These are phyloP conservation scores for Borovskyia barvae DNA, from an alignment of 208 protist species.

Conservation along the genomic window DNA sequence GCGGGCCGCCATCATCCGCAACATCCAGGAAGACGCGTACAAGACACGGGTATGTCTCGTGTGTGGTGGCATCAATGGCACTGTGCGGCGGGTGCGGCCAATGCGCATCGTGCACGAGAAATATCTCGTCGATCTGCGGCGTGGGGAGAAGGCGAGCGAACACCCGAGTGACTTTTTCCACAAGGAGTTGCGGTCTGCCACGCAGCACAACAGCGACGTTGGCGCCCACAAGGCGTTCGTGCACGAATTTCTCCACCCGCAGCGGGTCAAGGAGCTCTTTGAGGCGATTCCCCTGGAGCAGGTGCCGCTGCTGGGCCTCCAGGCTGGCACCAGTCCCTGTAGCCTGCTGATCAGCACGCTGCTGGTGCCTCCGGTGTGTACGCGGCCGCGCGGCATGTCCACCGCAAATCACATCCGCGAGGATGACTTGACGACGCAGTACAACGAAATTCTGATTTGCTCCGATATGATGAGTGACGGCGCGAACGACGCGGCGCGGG, in stretches of 20 bases:
- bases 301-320: conserved; percentile 93
- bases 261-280: conserved; percentile 91
- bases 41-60: conserved; percentile 92
- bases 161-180: conserved; percentile 34
- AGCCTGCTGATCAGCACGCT: conserved; percentile 94
- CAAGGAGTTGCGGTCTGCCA: conserved; percentile 43
- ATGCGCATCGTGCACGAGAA: conserved; percentile 85
- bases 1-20: conserved; percentile 61
- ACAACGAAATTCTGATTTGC: conserved; percentile 90
- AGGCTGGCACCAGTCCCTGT: conserved; percentile 67
- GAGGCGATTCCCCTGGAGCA: conserved; percentile 90
- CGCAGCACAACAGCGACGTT: conserved; percentile 57
- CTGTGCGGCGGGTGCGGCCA: conserved; percentile 71
- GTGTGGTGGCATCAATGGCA: conserved; percentile 95
- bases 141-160: conserved; percentile 60
- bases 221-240: conserved; percentile 53
- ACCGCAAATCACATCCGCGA: conserved; percentile 88
- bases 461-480: conserved; percentile 83
- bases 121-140: conserved; percentile 69
- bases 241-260: conserved; percentile 94
- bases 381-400: conserved; percentile 95
- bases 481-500: conserved; percentile 59
- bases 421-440: conserved; percentile 98
- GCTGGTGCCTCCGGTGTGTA: conserved; percentile 96
- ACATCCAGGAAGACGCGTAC: conserved; percentile 84